Evolutionary conservation across 441 rosid genomes (phyloP), one percentile per base, ranked within the genome.

Genomic region (Hura crepitans): DNA sequence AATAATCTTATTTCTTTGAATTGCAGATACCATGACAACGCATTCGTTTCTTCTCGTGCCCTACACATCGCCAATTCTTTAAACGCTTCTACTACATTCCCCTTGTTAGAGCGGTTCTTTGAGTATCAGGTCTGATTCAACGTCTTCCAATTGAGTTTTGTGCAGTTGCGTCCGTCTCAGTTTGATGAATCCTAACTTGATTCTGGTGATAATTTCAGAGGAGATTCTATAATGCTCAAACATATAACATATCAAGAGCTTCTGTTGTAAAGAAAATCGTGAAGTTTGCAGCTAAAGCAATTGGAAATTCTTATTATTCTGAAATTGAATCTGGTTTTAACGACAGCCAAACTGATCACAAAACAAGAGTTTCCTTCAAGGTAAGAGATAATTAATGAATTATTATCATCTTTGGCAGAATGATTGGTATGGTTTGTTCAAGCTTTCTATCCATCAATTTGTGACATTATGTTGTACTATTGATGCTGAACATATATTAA

Each of bases 1-100:
- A 10, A 15, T 46, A 15, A 5, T 5, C 4, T 45, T 4, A 4
- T 15, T 15, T 62, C 1, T 69, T 23, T 28, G 58, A 62, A 47
- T 64, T 78, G 83, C 87, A 93, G 92, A 46, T 91, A 83, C 79
- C 97, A 89, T 74, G 98, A 91, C 75, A 84, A 88, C 71, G 94
- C 98, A 3, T 91, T 59, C 69, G 87, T 81, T 37, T 76, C 88
- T 62, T 91, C 93, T 72, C 93, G 92, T 18, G 91, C 92, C 7
- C 77, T 93, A 77, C 91, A 91, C 76, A 83, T 93, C 57, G 96
- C 83, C n/a, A 77, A 88, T 71, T 2, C 42, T 47, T 50, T 88
- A 18, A 82, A 87, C 75, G 35, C 83, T 58, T 83, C 83, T 49
- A 85, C 84, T 35, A 87, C 98, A 2, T 91, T 91, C 72, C 70